phyloP scores from a whole-genome alignment of 768 basidiomycete genomes.

The Lepiota venenata region DNA sequence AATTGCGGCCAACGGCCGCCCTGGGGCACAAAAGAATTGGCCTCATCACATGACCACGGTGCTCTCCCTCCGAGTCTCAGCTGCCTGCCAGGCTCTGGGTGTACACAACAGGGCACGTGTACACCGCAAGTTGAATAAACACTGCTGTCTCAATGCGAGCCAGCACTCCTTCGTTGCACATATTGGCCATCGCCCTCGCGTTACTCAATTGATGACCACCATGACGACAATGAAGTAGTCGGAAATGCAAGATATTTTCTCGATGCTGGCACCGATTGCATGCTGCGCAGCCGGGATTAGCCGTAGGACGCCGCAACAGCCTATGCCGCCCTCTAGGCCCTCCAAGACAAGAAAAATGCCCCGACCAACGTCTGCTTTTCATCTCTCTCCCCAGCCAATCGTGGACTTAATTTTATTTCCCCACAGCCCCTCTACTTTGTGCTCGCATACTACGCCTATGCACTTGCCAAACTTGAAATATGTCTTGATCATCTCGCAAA shows the following conservation, averaged over 20 bases:
- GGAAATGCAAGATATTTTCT: slow-evolving; percentile 26
- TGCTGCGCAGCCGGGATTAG: slow-evolving; percentile 30
- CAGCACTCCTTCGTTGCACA: slow-evolving; percentile 43
- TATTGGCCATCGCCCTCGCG: slow-evolving; percentile 56
- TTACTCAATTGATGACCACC: slow-evolving; percentile 53
- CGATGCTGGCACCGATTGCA: slow-evolving; percentile 54
- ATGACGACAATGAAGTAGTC: slow-evolving; percentile 53
- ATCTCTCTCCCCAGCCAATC: too few species aligned
- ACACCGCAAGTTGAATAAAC: slow-evolving; percentile 83
- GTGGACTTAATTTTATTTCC: slow-evolving; percentile 12
- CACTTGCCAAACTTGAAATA: slow-evolving; percentile 59
- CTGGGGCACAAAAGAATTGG: too few species aligned
- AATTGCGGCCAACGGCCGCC: too few species aligned
- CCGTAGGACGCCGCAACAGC: too few species aligned
- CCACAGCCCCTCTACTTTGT: slow-evolving; percentile 66
- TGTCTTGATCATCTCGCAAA: slow-evolving; percentile 58
- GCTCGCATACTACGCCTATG: slow-evolving; percentile 80
- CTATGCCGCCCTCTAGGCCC: too few species aligned
- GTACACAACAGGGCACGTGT: slow-evolving; percentile 47
- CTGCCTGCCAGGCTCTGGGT: slow-evolving; percentile 75
- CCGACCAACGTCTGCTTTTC: slow-evolving; percentile 53
- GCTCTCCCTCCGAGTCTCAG: too few species aligned
- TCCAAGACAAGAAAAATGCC: slow-evolving; percentile 34
- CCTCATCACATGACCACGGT: too few species aligned
- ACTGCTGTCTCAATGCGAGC: slow-evolving; percentile 59